These are phyloP conservation scores for Biscogniauxia sp. DNA, from an alignment of 2,329 filamentous ascomycete genomes.

Conservation along the genomic window DNA sequence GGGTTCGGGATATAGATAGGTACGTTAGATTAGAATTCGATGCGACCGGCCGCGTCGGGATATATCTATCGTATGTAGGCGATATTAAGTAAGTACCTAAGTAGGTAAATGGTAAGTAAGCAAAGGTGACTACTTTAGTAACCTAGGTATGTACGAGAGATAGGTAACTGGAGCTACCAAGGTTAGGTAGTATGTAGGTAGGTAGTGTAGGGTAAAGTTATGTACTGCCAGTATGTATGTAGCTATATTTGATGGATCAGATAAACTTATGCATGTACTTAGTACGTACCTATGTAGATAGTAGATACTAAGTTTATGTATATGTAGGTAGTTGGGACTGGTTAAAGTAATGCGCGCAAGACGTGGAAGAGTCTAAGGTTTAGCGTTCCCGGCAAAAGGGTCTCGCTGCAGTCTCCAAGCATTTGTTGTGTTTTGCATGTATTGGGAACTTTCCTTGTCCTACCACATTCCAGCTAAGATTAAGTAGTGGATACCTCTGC, in stretches of 20 bases:
- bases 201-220: neutral
- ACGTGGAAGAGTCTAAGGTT: too few species aligned
- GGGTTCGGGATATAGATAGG: neutral
- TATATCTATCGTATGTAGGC: neutral
- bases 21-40: neutral
- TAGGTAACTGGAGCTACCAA: too few species aligned
- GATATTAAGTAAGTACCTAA: neutral
- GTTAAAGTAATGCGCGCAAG: neutral
- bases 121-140: too few species aligned
- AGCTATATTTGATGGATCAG: neutral
- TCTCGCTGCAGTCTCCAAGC: too few species aligned
- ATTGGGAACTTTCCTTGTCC: neutral
- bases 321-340: neutral
- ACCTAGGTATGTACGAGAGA: too few species aligned
- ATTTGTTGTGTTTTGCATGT: neutral
- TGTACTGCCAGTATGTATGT: too few species aligned
- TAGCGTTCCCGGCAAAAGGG: too few species aligned
- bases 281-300: too few species aligned
- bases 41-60: neutral
- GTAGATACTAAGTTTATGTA: too few species aligned
- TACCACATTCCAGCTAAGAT: neutral
- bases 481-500: neutral
- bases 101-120: too few species aligned
- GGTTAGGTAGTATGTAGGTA: neutral
- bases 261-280: neutral